Evolutionary conservation across 345 rosid species (phyloP), one percentile per base, ranked within the genome.

Genomic region (Mangifera indica): DNA sequence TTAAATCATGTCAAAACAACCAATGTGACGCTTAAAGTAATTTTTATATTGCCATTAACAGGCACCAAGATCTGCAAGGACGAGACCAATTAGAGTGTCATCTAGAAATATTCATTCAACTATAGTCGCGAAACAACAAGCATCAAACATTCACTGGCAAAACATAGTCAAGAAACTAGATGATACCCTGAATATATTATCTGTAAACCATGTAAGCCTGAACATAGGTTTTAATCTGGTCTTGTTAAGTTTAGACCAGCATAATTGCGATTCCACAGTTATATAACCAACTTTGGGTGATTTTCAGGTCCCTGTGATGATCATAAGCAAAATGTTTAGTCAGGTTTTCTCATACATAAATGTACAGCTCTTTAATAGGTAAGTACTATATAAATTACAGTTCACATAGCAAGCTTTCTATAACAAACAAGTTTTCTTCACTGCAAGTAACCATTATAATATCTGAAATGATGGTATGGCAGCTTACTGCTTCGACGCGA

Each of bases 311-410:
- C 90, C 84, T 70, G 76, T 88, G 57, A 79, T 84, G 79, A 78
- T 84, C 79, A 80, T 69, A 63, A 78, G 81, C 72, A 87, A 84
- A 72, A 75, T 84, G 56, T 81, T 82, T 67, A 76, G 77, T 79
- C 89, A 85, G 81, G 74, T 82, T 46, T 88, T 88, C 84, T 84
- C 90, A 26, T 89, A 82, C 80, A 84, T 87, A 71, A 87, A 89
- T 73, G 89, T 87, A 32, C 91, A 89, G 72, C 84, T 89, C 66
- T 87, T 89, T 73, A 89, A 89, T 77, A 87, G 93, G 93, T 85
- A 74, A 52, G 72, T 11, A 68, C 48, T 59, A 5, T 25, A 10
- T 48, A 61, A n/a, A 37, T 24, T 65, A 3, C 56, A 26, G 15
- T 2, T 58, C 13, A 5, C 15, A 40, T 61, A 7, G 46, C 46